Base-by-base conservation (phyloP, 805 yeast genomes). In the Jamesozyma piceae region DNA sequence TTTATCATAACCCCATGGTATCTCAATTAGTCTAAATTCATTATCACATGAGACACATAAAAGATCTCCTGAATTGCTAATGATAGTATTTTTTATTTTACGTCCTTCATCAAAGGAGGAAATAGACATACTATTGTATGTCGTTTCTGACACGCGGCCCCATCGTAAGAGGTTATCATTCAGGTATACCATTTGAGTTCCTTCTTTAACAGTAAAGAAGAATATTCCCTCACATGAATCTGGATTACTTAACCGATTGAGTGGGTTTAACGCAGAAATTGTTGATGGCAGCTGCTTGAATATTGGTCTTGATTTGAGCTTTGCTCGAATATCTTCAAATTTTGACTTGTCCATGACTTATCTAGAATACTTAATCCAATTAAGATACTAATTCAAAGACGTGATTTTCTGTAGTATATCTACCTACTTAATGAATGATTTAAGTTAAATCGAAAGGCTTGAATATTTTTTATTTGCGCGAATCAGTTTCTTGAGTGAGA, bases 1-100 rank as follows among this genome's bases (percentile, higher is more conserved):
- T 13, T 43, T 43, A 24, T 37, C 37, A 30, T 51, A 49, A 13
- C 47, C 49, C 60, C 60, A 55, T 22, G 62, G 59, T 35, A 58
- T 41, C 35, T 57, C 62, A 22, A 60, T 39, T 15, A 58, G 43
- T 32, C 48, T 46, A 3, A 57, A 32, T 19, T 47, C 48, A n/a
- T 33, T 21, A 13, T 41, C 43, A 34, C 38, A 47, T 43, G 49
- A 51, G 14, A 53, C 20, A 41, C 60, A 52, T 8, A 58, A 29
- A 41, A 53, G 52, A 18, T 47, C 44, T 1, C 55, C 62, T 20
- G 45, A 37, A 4, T 42, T 26, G 40, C 58, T 51, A 15, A 56
- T 19, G 3, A 44, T 32, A 1, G 41, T 52, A 38, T 41, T 32
- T 5, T 22, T 20, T 19, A 20, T 4, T 3, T 5, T 20, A 17